Evolutionary conservation across 257 asterid genomes (phyloP).

Genomic region (Petunia secreta): DNA sequence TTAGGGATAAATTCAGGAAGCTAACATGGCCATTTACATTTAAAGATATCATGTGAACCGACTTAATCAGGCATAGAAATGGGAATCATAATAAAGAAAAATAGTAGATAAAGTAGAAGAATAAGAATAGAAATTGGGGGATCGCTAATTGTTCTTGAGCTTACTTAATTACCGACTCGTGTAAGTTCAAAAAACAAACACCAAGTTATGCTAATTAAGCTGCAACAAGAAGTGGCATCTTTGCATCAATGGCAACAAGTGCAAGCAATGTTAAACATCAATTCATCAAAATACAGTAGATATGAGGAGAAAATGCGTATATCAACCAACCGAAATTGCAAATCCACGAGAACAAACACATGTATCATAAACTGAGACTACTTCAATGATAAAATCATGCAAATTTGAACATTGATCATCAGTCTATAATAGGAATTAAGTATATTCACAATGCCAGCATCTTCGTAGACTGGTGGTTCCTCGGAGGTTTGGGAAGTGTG

Average conservation of each 20-base stretch:
- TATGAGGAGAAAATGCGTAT: neutral
- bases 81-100: neutral
- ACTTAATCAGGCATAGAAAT: neutral
- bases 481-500: neutral
- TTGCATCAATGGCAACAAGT: neutral
- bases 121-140: neutral
- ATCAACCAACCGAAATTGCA: slow-evolving; percentile 8
- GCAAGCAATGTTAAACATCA: neutral
- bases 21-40: neutral
- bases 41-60: neutral
- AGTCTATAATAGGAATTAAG: neutral
- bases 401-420: neutral
- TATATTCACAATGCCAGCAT: neutral
- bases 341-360: neutral
- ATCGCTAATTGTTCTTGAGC: neutral
- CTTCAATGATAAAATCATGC: neutral
- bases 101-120: neutral
- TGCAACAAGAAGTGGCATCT: neutral
- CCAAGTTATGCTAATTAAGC: slow-evolving; percentile 5
- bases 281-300: slow-evolving; percentile 1
- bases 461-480: neutral
- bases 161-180: neutral
- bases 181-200: neutral
- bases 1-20: neutral
- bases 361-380: neutral